Conservation (phyloP, 73 alveolate genomes). For the Breviolum minutum region DNA sequence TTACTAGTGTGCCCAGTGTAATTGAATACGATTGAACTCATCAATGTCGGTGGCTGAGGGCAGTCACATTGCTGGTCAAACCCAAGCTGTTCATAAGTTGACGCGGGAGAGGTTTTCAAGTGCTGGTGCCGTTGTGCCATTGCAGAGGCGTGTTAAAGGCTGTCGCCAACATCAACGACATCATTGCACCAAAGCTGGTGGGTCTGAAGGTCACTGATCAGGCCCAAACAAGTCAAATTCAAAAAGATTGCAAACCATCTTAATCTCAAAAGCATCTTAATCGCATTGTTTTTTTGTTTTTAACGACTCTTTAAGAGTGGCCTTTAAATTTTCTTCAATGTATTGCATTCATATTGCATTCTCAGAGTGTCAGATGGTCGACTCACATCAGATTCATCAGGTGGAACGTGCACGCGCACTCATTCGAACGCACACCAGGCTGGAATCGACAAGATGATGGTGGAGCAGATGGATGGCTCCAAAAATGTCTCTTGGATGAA, state of each 20-base stretch:
- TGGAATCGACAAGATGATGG: constrained; percentile 98
- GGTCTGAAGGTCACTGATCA: constrained; percentile 98
- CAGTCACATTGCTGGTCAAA: background rate
- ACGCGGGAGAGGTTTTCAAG: background rate
- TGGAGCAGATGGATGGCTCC: constrained; percentile 98
- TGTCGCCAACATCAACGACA: constrained; percentile 98
- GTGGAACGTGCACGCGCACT: background rate
- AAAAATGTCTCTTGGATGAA: constrained; percentile 97
- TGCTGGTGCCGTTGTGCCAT: background rate
- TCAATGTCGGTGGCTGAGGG: too few relatives aligned
- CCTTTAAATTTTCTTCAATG: background rate
- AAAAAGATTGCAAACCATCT: background rate
- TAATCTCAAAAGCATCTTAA: too few relatives aligned
- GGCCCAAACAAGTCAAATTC: constrained; percentile 95
- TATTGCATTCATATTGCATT: background rate
- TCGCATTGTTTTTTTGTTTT: background rate
- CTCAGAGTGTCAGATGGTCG: background rate
- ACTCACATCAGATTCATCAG: background rate
- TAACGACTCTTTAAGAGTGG: background rate
- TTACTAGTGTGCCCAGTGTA: too few relatives aligned
- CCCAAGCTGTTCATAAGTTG: background rate
- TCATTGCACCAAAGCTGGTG: constrained; percentile 97
- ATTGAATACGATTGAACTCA: too few relatives aligned
- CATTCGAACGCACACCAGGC: background rate
- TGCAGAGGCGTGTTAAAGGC: constrained; percentile 97